Evolutionary conservation across 306 rosid genomes (phyloP).

Genomic region (Glycine soja): DNA sequence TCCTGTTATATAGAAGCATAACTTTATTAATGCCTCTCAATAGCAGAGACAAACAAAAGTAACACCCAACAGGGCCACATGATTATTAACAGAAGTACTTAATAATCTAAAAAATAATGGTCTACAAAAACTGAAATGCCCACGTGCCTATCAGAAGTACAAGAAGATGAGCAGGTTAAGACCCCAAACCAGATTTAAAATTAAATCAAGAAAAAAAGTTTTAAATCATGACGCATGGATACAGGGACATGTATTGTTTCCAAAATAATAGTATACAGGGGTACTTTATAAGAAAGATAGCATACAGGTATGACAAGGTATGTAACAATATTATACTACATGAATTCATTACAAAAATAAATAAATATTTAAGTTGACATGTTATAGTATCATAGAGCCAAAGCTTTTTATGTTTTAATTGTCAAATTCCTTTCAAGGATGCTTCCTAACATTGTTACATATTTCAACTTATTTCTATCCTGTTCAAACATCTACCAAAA

Average conservation of each 20-base stretch:
- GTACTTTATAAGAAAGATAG: too few relatives aligned
- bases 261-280: too few relatives aligned
- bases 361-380: too few relatives aligned
- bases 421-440: too few relatives aligned
- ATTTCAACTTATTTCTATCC: too few relatives aligned
- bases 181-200: conserved; percentile 5
- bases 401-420: too few relatives aligned
- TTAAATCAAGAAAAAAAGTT: conserved; percentile 1
- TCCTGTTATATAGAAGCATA: conserved; percentile 61
- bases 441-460: too few relatives aligned
- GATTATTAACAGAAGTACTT: conserved; percentile 26
- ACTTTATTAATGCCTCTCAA: conserved; percentile 19
- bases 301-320: too few relatives aligned
- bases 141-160: not conserved
- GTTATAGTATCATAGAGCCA: too few relatives aligned
- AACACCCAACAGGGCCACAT: conserved; percentile 26
- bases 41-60: conserved; percentile 13
- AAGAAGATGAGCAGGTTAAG: conserved; percentile 5
- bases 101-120: conserved; percentile 32
- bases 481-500: too few relatives aligned
- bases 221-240: not conserved
- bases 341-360: too few relatives aligned
- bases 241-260: not conserved
- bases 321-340: too few relatives aligned
- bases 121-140: not conserved